Conservation (phyloP, 257 asterid genomes). For the Plectranthus barbatus region DNA sequence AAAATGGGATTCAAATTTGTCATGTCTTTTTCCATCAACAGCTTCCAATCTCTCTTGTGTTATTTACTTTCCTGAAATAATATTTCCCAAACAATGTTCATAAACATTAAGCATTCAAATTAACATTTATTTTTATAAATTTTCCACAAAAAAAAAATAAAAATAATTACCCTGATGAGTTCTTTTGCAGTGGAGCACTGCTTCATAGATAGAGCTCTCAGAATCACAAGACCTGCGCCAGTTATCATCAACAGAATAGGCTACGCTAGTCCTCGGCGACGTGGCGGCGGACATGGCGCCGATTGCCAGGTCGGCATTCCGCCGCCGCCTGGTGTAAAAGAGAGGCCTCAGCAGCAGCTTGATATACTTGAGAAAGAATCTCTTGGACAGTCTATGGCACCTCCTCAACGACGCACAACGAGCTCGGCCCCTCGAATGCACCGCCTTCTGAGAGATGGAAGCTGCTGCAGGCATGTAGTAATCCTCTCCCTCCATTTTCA, state of each 20-base stretch:
- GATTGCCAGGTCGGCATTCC: slow-evolving; percentile 10
- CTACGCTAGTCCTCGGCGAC: slow-evolving; percentile 62
- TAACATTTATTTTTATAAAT: too few species aligned
- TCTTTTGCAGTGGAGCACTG: slow-evolving; percentile 87
- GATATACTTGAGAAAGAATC: slow-evolving; percentile 42
- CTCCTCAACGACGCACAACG: slow-evolving; percentile 42
- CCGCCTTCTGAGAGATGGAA: slow-evolving; percentile 1
- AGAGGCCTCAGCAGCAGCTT: slow-evolving; percentile 41
- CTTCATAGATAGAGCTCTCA: slow-evolving; percentile 82
- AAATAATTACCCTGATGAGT: slow-evolving; percentile 41
- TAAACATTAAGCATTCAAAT: too few species aligned
- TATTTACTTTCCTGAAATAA: slow-evolving; percentile 25
- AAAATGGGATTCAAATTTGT: neutral
- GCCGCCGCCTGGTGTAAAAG: slow-evolving; percentile 22
- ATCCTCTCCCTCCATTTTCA: slow-evolving; percentile 7
- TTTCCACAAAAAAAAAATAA: neutral
- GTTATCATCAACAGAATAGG: slow-evolving; percentile 53
- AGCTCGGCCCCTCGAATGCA: slow-evolving; percentile 17
- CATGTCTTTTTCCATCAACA: slow-evolving; percentile 14
- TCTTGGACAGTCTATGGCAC: slow-evolving; percentile 41
- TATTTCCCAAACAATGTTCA: neutral
- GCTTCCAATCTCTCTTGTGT: neutral
- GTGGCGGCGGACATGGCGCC: slow-evolving; percentile 25
- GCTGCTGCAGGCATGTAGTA: slow-evolving; percentile 11
- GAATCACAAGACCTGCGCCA: slow-evolving; percentile 86